Percentiles rank a stretch among this genome's conserved stretches.
These are phyloP conservation scores for Paraglomus brasilianum DNA, from an alignment of 192 early-diverging fungal genomes.

Conservation along the genomic window DNA sequence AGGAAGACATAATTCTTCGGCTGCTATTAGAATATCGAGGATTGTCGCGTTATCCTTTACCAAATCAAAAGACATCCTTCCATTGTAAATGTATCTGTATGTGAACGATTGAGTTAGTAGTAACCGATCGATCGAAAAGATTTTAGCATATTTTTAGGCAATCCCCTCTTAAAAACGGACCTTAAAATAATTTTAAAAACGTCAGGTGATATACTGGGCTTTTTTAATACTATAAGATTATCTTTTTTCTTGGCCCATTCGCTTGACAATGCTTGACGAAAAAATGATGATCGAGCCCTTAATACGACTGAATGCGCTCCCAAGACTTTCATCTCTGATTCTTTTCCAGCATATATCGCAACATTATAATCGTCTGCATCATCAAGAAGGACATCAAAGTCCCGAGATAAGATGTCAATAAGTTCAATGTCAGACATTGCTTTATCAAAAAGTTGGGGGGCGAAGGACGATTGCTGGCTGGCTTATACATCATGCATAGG, in stretches of 20 bases:
- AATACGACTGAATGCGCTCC: constrained; percentile 5
- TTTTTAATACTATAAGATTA: constrained; percentile 12
- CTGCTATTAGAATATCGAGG: constrained; percentile 10
- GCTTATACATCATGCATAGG: too few species aligned
- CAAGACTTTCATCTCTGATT: not conserved
- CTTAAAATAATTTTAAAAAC: constrained; percentile 19
- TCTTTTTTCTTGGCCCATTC: constrained; percentile 13
- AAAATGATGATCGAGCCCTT: constrained; percentile 9
- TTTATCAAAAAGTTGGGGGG: too few species aligned
- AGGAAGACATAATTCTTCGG: constrained; percentile 19
- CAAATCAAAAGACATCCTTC: not conserved
- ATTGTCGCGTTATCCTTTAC: not conserved
- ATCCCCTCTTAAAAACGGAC: not conserved
- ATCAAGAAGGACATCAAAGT: not conserved
- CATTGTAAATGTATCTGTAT: constrained; percentile 23
- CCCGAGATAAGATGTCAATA: not conserved
- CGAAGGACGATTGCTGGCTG: too few species aligned
- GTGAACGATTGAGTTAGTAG: not conserved
- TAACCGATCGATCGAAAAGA: not conserved
- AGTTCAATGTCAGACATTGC: too few species aligned
- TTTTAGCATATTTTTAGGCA: too few species aligned
- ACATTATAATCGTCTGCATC: not conserved
- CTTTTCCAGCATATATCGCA: not conserved
- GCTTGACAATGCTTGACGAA: constrained; percentile 7
- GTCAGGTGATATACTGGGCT: constrained; percentile 16